These are phyloP conservation scores for Metarhizium anisopliae DNA, from an alignment of 2,329 filamentous ascomycete genomes.

Conservation along the genomic window DNA sequence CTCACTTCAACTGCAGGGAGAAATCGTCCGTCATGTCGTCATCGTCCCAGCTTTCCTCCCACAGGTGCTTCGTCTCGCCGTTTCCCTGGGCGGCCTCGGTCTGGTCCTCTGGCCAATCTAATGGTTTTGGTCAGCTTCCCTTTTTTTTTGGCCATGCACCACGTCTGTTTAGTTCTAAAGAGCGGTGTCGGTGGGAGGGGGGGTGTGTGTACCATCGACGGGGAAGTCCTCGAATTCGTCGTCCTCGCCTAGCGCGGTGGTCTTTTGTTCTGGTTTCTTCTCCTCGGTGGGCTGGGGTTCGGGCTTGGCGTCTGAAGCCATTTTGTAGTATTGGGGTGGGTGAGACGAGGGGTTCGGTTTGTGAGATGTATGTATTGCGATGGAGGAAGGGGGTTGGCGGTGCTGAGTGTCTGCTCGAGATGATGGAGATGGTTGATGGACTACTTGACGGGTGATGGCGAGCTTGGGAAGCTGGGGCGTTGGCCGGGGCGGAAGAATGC, in stretches of 20 bases:
- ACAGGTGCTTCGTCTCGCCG: conserved; percentile 68
- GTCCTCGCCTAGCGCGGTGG: conserved; percentile 78
- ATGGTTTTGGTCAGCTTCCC: neutral
- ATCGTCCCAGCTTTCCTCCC: conserved; percentile 99
- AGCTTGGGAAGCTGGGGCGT: neutral
- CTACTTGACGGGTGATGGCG: neutral
- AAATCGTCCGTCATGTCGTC: conserved; percentile 97
- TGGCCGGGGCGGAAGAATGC: conserved; percentile 9
- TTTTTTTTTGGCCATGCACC: neutral
- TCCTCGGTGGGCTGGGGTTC: conserved; percentile 20
- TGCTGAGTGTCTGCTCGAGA: neutral
- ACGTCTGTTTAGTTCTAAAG: neutral
- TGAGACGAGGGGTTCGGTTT: neutral
- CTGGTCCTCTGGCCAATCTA: conserved; percentile 91
- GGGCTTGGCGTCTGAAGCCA: conserved; percentile 16
- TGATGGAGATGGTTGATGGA: neutral
- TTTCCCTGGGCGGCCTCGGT: conserved; percentile 67
- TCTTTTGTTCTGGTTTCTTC: conserved; percentile 33
- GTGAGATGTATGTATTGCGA: neutral
- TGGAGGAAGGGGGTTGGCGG: neutral
- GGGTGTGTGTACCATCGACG: conserved; percentile 63
- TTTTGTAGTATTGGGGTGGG: neutral
- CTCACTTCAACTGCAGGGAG: conserved; percentile 84
- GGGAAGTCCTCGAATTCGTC: conserved; percentile 99
- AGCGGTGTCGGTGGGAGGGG: neutral